Evolutionary conservation across 2,329 filamentous ascomycete species (phyloP), one percentile per base, ranked within the genome.

Genomic region (Pyrenophora tritici-repentis): DNA sequence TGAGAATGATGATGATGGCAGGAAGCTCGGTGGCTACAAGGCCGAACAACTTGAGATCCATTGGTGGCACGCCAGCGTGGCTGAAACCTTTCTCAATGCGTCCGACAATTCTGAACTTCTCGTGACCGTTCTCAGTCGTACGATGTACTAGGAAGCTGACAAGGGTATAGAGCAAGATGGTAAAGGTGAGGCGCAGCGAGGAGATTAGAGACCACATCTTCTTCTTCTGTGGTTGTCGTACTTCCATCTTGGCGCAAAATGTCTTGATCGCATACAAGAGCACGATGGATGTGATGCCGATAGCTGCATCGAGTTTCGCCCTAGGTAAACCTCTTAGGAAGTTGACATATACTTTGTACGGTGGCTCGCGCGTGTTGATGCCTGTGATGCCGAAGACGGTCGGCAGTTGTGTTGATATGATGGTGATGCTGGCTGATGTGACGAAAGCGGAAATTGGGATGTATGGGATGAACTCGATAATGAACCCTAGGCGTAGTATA

Each of bases 371-470:
- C 4, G 86, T 94, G 53, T 86, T 84, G 71, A 93, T 86, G 17
- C 83, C 83, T 0, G 79, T 81, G 66, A 96, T 86, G 4, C 94
- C 93, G 75, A 97, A 83, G 73, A 97, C 76, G 1, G 82, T 82
- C 1, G 89, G 87, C 4, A 96, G 79, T 72, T 97, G 93, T 26
- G 93, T 92, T 16, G 86, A 83, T 6, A 85, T 86, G 69, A 97
- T 97, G 64, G 85, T 96, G 71, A 97, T 83, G 52, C 93, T 91
- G 4, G 93, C 96, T 2, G 93, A 93, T 0, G 94, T 97, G 89
- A 97, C 97, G 78, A 96, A 97, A 2, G 94, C 91, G 0, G 90
- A 92, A 46, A 97, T 90, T 0, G 92, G 90, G 1, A 91, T 87
- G 48, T 97, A 84, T 1, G 94, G 90, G 64, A 97, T 97, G 66